These are phyloP conservation scores for Camellia sinensis DNA, from an alignment of 148 eudicot genomes.

Conservation along the genomic window DNA sequence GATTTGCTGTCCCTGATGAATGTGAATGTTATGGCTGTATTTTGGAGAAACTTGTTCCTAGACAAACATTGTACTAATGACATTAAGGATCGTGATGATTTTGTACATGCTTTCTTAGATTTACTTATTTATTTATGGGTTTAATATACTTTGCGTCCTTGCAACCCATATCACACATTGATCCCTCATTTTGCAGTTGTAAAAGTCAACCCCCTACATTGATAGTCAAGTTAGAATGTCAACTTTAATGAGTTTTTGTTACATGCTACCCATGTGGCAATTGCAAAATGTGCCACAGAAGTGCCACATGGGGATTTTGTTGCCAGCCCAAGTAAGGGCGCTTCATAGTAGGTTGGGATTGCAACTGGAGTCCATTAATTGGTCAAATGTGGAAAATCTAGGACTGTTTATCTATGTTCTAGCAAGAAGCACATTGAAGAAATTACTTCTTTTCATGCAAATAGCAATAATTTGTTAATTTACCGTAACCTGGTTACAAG, in stretches of 20 bases:
- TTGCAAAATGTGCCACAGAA: no score
- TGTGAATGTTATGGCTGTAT: neutral
- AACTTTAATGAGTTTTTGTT: no score
- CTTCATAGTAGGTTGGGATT: neutral
- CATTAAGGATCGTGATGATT: neutral
- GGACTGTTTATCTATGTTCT: neutral
- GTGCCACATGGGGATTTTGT: neutral
- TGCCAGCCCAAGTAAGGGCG: neutral
- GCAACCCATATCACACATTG: neutral
- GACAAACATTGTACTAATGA: neutral
- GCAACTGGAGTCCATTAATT: neutral
- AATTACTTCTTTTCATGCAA: neutral
- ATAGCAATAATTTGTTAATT: neutral
- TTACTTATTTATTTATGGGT: neutral
- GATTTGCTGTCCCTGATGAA: neutral
- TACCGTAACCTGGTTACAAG: neutral
- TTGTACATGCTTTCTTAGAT: neutral
- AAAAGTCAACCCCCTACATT: neutral
- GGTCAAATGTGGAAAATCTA: neutral
- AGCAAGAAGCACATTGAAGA: neutral
- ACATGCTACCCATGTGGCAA: no score
- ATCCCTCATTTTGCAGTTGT: neutral
- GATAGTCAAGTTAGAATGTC: no score
- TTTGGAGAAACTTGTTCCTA: neutral
- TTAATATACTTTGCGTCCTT: neutral